Conservation (phyloP, 495 filamentous ascomycete species). For the Choiromyces venosus region DNA sequence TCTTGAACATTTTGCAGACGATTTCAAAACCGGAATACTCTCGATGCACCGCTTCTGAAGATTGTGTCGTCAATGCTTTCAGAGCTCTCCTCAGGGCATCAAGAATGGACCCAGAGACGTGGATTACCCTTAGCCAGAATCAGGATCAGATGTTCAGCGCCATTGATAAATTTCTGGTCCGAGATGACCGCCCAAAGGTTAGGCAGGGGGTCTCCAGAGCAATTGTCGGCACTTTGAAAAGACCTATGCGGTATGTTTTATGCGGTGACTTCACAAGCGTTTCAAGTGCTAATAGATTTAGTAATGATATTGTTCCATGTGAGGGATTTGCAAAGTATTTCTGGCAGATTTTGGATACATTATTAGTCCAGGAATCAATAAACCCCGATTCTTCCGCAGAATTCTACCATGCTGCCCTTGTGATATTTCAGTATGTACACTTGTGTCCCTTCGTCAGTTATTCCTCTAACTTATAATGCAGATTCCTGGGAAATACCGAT, state of each 20-base stretch:
- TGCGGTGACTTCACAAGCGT: neutral
- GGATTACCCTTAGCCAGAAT: constrained; percentile 49
- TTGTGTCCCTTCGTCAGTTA: neutral
- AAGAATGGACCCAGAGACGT: constrained; percentile 50
- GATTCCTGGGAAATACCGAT: constrained; percentile 31
- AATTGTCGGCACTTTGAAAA: constrained; percentile 42
- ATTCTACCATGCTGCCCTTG: constrained; percentile 47
- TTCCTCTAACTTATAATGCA: constrained; percentile 20
- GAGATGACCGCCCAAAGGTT: constrained; percentile 43
- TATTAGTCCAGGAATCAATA: constrained; percentile 48
- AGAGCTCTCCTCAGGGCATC: constrained; percentile 54
- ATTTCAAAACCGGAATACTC: constrained; percentile 32
- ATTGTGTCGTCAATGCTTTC: constrained; percentile 48
- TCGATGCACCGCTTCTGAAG: constrained; percentile 37
- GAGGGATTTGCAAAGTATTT: constrained; percentile 47
- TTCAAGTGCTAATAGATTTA: constrained; percentile 15
- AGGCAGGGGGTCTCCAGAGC: constrained; percentile 44
- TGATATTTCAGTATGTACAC: constrained; percentile 33
- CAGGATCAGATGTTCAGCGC: constrained; percentile 46
- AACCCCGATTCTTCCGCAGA: constrained; percentile 51
- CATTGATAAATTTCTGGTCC: constrained; percentile 44
- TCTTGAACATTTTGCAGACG: constrained; percentile 34
- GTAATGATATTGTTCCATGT: constrained; percentile 23
- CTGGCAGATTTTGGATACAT: constrained; percentile 52
- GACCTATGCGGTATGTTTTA: constrained; percentile 31